phyloP scores from a whole-genome alignment of 495 filamentous ascomycete species.

The Talaromyces adpressus region DNA sequence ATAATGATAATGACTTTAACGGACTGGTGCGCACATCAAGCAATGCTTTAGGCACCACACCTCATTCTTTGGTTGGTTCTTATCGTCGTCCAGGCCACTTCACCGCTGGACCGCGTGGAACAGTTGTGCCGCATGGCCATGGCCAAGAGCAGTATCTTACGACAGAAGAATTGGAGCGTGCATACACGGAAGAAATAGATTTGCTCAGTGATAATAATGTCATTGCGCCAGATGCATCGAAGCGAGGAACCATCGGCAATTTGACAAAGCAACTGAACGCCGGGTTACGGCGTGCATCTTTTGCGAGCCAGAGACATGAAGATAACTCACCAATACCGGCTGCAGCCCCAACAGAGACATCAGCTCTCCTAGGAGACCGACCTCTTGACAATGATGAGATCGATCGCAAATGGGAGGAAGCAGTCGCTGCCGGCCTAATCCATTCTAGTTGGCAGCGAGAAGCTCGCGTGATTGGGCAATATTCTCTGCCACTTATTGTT shows the following conservation, averaged over 20 bases:
- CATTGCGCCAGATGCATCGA: conserved; percentile 55
- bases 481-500: conserved; percentile 58
- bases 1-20: conserved; percentile 37
- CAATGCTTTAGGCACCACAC: conserved; percentile 24
- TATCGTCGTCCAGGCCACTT: conserved; percentile 63
- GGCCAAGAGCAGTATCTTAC: conserved; percentile 46
- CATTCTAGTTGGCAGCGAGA: conserved; percentile 82
- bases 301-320: conserved; percentile 14
- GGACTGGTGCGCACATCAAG: conserved; percentile 40
- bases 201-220: conserved; percentile 73
- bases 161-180: conserved; percentile 53
- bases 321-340: conserved; percentile 6
- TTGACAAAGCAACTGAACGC: conserved; percentile 24
- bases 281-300: conserved; percentile 14
- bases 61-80: conserved; percentile 57
- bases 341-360: conserved; percentile 36
- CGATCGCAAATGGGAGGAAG: conserved; percentile 69
- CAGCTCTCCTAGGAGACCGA: conserved; percentile 39
- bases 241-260: conserved; percentile 16
- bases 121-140: conserved; percentile 33
- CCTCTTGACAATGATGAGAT: conserved; percentile 31
- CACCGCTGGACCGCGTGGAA: conserved; percentile 49
- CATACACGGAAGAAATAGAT: conserved; percentile 65
- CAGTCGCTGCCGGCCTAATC: conserved; percentile 63
- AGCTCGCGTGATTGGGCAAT: conserved; percentile 57